Percentiles rank a stretch among this genome's conserved stretches.
These are phyloP conservation scores for Colletotrichum endophyticum DNA, from an alignment of 2,329 filamentous ascomycete species.

Conservation along the genomic window DNA sequence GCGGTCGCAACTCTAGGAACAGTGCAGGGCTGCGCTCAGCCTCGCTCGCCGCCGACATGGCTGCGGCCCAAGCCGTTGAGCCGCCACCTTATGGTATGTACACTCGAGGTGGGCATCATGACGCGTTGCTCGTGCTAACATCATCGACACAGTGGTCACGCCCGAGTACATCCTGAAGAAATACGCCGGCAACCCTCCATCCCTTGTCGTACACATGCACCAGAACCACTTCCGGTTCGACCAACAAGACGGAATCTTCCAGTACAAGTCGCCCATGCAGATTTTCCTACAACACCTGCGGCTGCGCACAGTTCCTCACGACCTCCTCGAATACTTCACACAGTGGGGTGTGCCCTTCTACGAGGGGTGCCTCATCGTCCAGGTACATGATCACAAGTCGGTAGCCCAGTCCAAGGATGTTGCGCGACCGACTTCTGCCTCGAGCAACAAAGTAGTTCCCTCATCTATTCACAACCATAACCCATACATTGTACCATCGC, in stretches of 20 bases:
- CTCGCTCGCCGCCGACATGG: conserved; percentile 50
- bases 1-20: conserved; percentile 54
- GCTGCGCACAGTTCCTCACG: conserved; percentile 82
- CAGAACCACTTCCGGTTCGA: conserved; percentile 90
- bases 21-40: conserved; percentile 55
- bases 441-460: conserved; percentile 64
- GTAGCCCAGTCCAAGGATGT: conserved; percentile 64
- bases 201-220: conserved; percentile 85
- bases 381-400: conserved; percentile 87
- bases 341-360: conserved; percentile 81
- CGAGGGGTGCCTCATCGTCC: conserved; percentile 92
- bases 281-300: conserved; percentile 79
- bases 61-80: conserved; percentile 40
- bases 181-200: conserved; percentile 76
- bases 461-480: conserved; percentile 95
- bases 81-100: conserved; percentile 59
- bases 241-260: conserved; percentile 89
- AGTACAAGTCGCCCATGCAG: conserved; percentile 91
- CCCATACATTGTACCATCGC: conserved; percentile 86
- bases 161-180: conserved; percentile 83
- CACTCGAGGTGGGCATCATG: background rate
- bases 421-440: conserved; percentile 56
- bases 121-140: conserved; percentile 9
- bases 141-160: conserved; percentile 64
- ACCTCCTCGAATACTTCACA: conserved; percentile 81